Evolutionary conservation across 108 stramenopile genomes (phyloP), one percentile per base, ranked within the genome.

Genomic region (Bacterosira constricta): DNA sequence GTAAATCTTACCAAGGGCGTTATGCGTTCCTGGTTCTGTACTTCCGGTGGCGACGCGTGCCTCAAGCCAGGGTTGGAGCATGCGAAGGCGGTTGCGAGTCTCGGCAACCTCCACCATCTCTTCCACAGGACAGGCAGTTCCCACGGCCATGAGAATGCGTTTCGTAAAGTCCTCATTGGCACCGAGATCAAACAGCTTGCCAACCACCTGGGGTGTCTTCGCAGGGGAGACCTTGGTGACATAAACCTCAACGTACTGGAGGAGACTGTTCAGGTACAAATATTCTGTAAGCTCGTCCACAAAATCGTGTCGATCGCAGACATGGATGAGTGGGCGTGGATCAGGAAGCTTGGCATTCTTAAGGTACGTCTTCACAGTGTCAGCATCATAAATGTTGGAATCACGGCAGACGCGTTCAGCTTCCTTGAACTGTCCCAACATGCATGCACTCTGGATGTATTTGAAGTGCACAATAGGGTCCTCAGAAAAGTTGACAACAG

Each of bases 1-100:
- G 91, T 99, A 99, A 85, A 99, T 99, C 98, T 99, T 99, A 71
- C 99, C 99, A 30, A 99, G 90, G 42, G 98, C 97, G 66, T 99
- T 99, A 95, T 99, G 99, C 13, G 98, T 98, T 53, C 97, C 97
- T 51, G 97, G 90, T 81, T 99, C 98, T 6, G 97, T 98, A 82
- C 98, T 97, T 69, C 99, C 99, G 66, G 97, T 98, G 34, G 99
- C 96, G 35, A 99, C 96, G 71, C 97, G 95, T 17, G 97, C 96
- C 84, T 99, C 99, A 46, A 99, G 97, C 97, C 98, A 99, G 11
- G 96, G 93, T 79, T 99, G 96, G 17, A 99, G 85, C 76, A 99
- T 73, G 36, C 96, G 94, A 61, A 98, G 94, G 64, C 97, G 93
- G 82, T 99, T 98, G 42, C 96, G 80, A 20, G 89, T 89, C 71